These are phyloP conservation scores for Bassia scoparia DNA, from an alignment of 148 eudicot genomes.

Conservation along the genomic window DNA sequence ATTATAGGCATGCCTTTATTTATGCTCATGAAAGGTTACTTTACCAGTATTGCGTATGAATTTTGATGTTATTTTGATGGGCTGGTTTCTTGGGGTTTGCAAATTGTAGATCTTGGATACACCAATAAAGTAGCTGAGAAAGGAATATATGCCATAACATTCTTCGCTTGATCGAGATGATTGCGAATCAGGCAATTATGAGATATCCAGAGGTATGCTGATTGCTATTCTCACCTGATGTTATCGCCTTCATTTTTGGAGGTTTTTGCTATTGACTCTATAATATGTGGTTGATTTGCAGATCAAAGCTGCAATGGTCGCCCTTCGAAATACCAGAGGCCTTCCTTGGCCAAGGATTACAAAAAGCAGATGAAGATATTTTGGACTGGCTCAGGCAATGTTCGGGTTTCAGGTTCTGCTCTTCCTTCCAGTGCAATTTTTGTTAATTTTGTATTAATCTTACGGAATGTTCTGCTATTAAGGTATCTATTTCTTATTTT, in stretches of 20 bases:
- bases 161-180: slow-evolving; percentile 96
- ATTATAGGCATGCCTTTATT: background rate
- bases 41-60: too few relatives aligned
- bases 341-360: slow-evolving; percentile 99
- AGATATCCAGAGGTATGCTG: slow-evolving; percentile 89
- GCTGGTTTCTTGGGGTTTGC: background rate
- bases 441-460: background rate
- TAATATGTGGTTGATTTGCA: slow-evolving; percentile 30
- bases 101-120: slow-evolving; percentile 74
- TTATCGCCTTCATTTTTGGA: background rate
- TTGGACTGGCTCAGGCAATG: slow-evolving; percentile 97
- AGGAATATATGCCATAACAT: slow-evolving; percentile 81
- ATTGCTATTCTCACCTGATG: slow-evolving; percentile 17
- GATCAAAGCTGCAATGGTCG: slow-evolving; percentile 93
- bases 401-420: slow-evolving; percentile 89
- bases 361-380: slow-evolving; percentile 95
- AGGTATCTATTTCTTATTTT: background rate
- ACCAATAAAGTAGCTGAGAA: slow-evolving; percentile 94
- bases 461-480: background rate
- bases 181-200: slow-evolving; percentile 98
- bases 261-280: slow-evolving; percentile 3
- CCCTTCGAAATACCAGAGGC: slow-evolving; percentile 93
- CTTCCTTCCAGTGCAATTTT: background rate
- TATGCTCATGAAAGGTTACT: background rate
- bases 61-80: too few relatives aligned